Evolutionary conservation across 495 filamentous ascomycete species (phyloP), one percentile per base, ranked within the genome.

Genomic region (Trichoderma reesei): DNA sequence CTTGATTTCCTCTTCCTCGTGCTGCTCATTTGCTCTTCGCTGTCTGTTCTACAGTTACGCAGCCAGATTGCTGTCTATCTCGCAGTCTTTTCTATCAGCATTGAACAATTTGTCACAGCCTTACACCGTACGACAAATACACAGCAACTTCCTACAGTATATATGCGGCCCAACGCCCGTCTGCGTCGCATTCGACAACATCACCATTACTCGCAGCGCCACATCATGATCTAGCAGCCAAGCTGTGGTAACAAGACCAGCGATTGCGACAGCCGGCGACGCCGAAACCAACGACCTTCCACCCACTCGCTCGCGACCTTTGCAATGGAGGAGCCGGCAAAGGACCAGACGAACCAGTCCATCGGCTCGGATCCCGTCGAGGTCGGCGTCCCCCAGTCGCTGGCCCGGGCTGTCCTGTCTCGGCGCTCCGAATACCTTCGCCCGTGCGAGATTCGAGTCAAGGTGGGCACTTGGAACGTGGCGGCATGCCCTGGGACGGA

Each of bases 391-490:
- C 74, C 72, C 1, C 66, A 76, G 63, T 80, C 78, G 1, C 76
- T 84, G 26, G 80, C 81, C 60, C 74, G 72, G 38, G 78, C 80
- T 2, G 77, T 98, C 18, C 83, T 85, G 71, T 86, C 87, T 11
- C 80, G 94, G 48, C 85, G 86, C 65, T 74, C 84, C 42, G 92
- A 97, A 69, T 99, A 91, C 71, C 87, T 86, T 9, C 82, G 81
- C 13, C 81, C 85, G 38, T 81, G 82, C 63, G 81, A 82, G 37
- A 83, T 96, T 63, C 85, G 84, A 64, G 82, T 98, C 68, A 97
- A 96, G 70, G 79, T 97, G 31, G 94, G 92, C 5, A 87, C 88
- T 1, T 99, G 95, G 95, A 99, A 99, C 74, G 90, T 97, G 36
- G 95, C 91, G 8, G 85, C 88, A 1, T 83, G 87, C 64, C 81